phyloP scores from a whole-genome alignment of 177 flowering plant genomes.

The Vitis hybrid region DNA sequence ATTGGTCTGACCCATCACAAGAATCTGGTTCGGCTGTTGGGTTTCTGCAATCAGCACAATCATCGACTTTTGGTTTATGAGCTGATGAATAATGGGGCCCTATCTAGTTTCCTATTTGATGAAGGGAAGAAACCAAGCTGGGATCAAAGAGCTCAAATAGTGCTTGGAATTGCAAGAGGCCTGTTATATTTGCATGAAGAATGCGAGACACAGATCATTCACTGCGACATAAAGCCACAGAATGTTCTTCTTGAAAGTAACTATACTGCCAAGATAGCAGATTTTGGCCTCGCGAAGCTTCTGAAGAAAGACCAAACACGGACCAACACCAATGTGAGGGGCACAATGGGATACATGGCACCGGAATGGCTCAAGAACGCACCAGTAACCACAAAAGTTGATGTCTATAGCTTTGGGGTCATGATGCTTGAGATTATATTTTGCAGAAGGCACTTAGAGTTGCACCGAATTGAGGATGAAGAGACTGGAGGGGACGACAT shows the following conservation, averaged over 20 bases:
- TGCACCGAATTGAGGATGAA: conserved; percentile 10
- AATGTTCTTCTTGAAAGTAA: conserved; percentile 30
- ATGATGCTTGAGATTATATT: conserved; percentile 30
- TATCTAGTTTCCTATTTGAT: conserved; percentile 12
- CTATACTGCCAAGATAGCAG: conserved; percentile 23
- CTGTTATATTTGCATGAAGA: conserved; percentile 12
- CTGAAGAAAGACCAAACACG: conserved; percentile 20
- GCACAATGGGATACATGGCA: conserved; percentile 37
- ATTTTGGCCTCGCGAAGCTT: conserved; percentile 31
- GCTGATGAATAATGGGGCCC: conserved; percentile 24
- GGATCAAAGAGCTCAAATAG: conserved; percentile 26
- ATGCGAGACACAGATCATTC: too few species aligned
- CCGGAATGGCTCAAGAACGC: conserved; percentile 32
- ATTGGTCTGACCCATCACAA: conserved; percentile 25
- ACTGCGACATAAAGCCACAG: conserved; percentile 34
- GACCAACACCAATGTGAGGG: conserved; percentile 22
- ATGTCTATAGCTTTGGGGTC: conserved; percentile 36
- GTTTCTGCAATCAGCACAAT: conserved; percentile 13
- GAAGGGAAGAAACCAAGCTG: conserved; percentile 17
- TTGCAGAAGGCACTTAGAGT: conserved; percentile 17
- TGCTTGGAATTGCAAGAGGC: conserved; percentile 27
- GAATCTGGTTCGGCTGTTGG: conserved; percentile 23
- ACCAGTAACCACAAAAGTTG: conserved; percentile 27
- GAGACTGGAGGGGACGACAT: conserved; percentile 8
- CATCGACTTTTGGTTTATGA: conserved; percentile 22